Conservation (phyloP, 768 basidiomycete species). For the Chalciporus chontae region DNA sequence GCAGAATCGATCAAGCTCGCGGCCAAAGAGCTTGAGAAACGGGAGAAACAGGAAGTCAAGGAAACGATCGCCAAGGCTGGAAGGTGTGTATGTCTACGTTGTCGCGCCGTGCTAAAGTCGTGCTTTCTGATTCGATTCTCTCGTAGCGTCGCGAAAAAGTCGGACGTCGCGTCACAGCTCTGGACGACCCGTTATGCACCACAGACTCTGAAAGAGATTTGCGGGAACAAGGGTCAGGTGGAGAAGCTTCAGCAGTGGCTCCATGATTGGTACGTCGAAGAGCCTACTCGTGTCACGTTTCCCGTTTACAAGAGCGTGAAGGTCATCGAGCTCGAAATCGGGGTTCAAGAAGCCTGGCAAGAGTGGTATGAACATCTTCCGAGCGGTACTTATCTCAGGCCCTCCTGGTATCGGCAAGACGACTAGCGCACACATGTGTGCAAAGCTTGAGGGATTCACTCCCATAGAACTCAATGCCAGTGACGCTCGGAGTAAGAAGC, state of each 20-base stretch:
- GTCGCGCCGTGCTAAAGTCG: background rate
- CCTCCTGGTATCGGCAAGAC: slow-evolving; percentile 98
- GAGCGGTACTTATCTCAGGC: slow-evolving; percentile 87
- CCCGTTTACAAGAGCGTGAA: slow-evolving; percentile 27
- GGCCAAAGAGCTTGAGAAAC: slow-evolving; percentile 75
- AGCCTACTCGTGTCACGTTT: background rate
- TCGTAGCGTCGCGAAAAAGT: slow-evolving; percentile 27
- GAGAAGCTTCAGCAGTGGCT: slow-evolving; percentile 90
- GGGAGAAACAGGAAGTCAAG: slow-evolving; percentile 56
- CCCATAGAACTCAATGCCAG: slow-evolving; percentile 97
- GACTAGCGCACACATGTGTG: slow-evolving; percentile 90
- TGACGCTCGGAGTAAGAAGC: slow-evolving; percentile 92
- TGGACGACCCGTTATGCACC: slow-evolving; percentile 98
- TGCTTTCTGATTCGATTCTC: background rate
- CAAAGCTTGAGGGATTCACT: slow-evolving; percentile 85
- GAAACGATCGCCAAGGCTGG: slow-evolving; percentile 13
- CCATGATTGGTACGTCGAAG: slow-evolving; percentile 65
- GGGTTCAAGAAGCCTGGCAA: slow-evolving; percentile 95
- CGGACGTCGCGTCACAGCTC: slow-evolving; percentile 60
- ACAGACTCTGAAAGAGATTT: slow-evolving; percentile 80
- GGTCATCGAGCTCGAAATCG: slow-evolving; percentile 68
- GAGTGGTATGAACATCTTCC: slow-evolving; percentile 78
- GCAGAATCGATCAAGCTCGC: slow-evolving; percentile 66
- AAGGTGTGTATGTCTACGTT: slow-evolving; percentile 7
- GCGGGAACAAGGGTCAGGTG: slow-evolving; percentile 90